These are phyloP conservation scores for Prunella vulgaris DNA, from an alignment of 257 asterid genomes.

Conservation along the genomic window DNA sequence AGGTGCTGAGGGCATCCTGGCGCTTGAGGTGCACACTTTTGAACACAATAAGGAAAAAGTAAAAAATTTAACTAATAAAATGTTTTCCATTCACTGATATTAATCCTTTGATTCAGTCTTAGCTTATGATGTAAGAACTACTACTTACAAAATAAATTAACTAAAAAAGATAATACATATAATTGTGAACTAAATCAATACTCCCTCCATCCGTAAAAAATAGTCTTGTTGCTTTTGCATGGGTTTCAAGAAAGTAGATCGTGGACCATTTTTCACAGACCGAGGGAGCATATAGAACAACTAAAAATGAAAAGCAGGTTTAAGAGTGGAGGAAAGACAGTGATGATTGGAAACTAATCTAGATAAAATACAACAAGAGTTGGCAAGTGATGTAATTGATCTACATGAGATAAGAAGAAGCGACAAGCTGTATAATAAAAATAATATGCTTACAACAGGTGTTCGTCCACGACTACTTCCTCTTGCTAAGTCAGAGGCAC, in stretches of 20 bases:
- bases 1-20: background rate
- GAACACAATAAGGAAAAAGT: too few species aligned
- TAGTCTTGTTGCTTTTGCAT: too few species aligned
- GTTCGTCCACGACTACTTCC: conserved; percentile 47
- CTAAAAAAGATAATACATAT: background rate
- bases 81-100: background rate
- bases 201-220: too few species aligned
- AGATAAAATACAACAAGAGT: background rate
- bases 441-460: conserved; percentile 42
- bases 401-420: background rate
- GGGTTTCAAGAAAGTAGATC: too few species aligned
- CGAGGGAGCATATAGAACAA: too few species aligned
- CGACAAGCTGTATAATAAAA: background rate
- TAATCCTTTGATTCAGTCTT: background rate
- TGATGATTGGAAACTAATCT: too few species aligned
- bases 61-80: background rate
- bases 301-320: too few species aligned
- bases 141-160: background rate
- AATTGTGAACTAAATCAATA: too few species aligned
- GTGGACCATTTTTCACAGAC: too few species aligned
- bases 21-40: too few species aligned
- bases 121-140: background rate
- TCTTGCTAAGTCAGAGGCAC: conserved; percentile 52
- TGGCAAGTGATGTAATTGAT: background rate
- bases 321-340: too few species aligned